A percentile compares a stretch with the other conserved stretches of the same genome.
Conservation (phyloP, 2,329 filamentous ascomycete species). For the Ceratocystis alfenasii region DNA sequence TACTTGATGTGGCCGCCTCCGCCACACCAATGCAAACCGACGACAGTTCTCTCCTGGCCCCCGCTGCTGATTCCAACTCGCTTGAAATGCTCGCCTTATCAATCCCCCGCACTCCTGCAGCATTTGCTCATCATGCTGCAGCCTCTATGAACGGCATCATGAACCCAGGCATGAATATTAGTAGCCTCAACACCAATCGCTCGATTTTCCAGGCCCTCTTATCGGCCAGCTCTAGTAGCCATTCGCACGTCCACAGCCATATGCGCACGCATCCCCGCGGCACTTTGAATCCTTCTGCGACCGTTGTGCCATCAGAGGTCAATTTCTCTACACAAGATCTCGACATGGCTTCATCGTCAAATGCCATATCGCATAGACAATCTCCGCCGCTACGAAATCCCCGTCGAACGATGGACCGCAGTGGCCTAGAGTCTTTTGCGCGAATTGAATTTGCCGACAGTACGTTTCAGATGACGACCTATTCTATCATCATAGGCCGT, state of each 20-base stretch:
- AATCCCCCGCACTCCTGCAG: conserved; percentile 19
- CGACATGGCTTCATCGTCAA: conserved; percentile 12
- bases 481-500: conserved; percentile 58
- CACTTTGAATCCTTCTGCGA: conserved; percentile 13
- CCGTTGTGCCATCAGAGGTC: conserved; percentile 19
- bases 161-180: neutral
- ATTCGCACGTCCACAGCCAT: conserved; percentile 6
- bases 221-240: neutral
- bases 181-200: conserved; percentile 10
- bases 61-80: neutral
- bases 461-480: conserved; percentile 67
- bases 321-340: conserved; percentile 8
- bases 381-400: neutral
- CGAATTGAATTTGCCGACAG: conserved; percentile 61
- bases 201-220: conserved; percentile 15
- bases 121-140: conserved; percentile 20
- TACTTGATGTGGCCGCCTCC: conserved; percentile 9
- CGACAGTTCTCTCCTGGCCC: neutral
- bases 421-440: conserved; percentile 43
- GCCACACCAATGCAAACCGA: conserved; percentile 10
- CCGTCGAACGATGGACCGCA: conserved; percentile 1
- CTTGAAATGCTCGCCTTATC: conserved; percentile 16
- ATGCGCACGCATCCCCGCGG: conserved; percentile 9
- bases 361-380: neutral
- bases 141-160: conserved; percentile 9